A percentile compares a stretch with the other conserved stretches of the same genome.
These are phyloP conservation scores for Marchantia paleacea DNA, from an alignment of 225 moss, liverwort and hornwort species.

Conservation along the genomic window DNA sequence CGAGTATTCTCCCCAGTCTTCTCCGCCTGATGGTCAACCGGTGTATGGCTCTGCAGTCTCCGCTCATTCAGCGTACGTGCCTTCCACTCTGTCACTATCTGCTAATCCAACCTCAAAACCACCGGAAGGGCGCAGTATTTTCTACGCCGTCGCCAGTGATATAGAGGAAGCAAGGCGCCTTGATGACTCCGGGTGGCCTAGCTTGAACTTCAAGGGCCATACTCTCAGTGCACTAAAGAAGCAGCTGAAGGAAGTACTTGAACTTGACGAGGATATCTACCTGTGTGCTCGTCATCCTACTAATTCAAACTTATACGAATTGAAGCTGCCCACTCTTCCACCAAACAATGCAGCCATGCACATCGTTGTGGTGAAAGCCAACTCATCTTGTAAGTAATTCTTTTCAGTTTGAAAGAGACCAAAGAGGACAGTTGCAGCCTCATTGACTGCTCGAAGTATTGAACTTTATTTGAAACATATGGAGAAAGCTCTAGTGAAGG, in stretches of 20 bases:
- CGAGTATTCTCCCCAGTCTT: not conserved
- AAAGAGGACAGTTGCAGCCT: too few species aligned
- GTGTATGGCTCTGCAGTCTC: not conserved
- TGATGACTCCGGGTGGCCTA: conserved; percentile 36
- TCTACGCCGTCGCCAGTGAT: conserved; percentile 36
- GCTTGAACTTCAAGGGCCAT: conserved; percentile 39
- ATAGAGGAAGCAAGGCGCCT: conserved; percentile 34
- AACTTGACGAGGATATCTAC: conserved; percentile 40
- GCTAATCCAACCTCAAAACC: conserved; percentile 7
- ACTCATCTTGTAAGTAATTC: conserved; percentile 30
- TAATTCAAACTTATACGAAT: conserved; percentile 33
- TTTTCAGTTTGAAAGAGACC: not conserved
- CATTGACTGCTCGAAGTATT: too few species aligned
- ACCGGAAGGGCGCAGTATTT: conserved; percentile 37
- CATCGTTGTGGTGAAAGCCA: conserved; percentile 36
- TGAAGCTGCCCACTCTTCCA: conserved; percentile 41
- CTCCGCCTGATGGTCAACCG: not conserved
- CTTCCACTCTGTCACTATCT: not conserved
- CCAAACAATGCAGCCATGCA: conserved; percentile 45
- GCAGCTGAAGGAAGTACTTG: conserved; percentile 32
- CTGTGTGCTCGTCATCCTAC: conserved; percentile 36
- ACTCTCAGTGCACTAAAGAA: conserved; percentile 35
- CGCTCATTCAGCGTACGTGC: conserved; percentile 7
- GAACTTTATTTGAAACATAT: not conserved
- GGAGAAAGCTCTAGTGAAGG: not conserved